Base-by-base conservation (phyloP, 1,139 yeast species). In the Candida tetrigidarum region DNA sequence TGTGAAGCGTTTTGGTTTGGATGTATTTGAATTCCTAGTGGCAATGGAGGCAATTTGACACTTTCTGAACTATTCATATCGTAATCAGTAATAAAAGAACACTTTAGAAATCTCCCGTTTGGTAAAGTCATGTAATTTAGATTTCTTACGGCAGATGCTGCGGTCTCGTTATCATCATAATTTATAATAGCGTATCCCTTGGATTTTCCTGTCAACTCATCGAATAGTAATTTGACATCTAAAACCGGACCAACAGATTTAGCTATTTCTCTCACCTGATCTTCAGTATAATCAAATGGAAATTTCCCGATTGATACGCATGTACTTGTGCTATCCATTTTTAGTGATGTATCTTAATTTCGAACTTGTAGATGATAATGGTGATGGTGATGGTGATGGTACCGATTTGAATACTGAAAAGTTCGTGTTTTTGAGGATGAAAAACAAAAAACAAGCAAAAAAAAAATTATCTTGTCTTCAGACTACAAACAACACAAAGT, bases 121-220 rank as follows among this genome's bases (percentile, higher is more conserved):
- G 96, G 96, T 40, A 92, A 79, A 25, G 80, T 76, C 66, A 86
- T 85, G 53, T 89, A 87, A 63, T 89, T 88, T 54, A 92, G 71
- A 66, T 92, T 93, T 48, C 98, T 73, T 15, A 91, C 96, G 0
- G 98, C 98, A 12, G 95, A 84, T 2, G 89, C 84, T 1, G 97
- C 97, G 0, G 97, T 87, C 55, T 88, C 96, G 40, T 63, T 62
- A 54, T 75, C 92, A 42, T 77, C 80, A 60, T 87, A 92, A 54
- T 87, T 92, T 16, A 92, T 85, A 56, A 86, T 88, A 3, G 96
- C 97, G 63, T 82, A 89, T 1, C 98, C 98, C 63, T 86, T 90
- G 14, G 96, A 88, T 59, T 85, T 86, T 2, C 98, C 98, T 0
- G 96, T 90, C 47, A 84, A 83, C 37, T 88, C 86, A 63, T 92